A percentile compares a stretch with the other conserved stretches of the same genome.
Conservation (phyloP, 2,329 filamentous ascomycete species). For the Arthrobotrys iridis region DNA sequence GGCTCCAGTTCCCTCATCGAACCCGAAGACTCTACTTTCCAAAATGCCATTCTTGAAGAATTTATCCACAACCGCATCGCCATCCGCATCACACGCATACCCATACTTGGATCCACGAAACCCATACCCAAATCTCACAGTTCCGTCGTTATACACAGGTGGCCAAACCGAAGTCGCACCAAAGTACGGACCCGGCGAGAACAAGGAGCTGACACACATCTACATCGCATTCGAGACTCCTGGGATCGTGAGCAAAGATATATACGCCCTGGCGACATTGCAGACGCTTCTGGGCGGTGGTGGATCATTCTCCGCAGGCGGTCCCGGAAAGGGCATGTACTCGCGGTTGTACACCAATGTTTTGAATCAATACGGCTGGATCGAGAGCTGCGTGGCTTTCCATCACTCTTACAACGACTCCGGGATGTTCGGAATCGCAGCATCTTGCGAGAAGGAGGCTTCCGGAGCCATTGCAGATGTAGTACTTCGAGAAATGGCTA, state of each 20-base stretch:
- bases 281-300: conserved; percentile 96
- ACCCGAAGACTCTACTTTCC: conserved; percentile 74
- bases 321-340: conserved; percentile 99
- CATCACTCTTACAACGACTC: conserved; percentile 98
- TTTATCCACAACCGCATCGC: conserved; percentile 77
- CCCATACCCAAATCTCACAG: conserved; percentile 59
- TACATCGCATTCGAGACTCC: conserved; percentile 96
- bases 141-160: conserved; percentile 82
- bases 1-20: conserved; percentile 60
- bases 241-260: conserved; percentile 87
- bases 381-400: conserved; percentile 93
- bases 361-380: conserved; percentile 96
- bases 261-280: conserved; percentile 93
- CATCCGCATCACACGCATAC: conserved; percentile 68
- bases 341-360: conserved; percentile 97
- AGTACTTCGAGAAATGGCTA: conserved; percentile 56
- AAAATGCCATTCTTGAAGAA: conserved; percentile 91
- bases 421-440: conserved; percentile 92
- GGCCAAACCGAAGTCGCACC: conserved; percentile 70
- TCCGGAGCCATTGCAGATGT: conserved; percentile 85
- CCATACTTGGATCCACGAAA: conserved; percentile 52
- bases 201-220: conserved; percentile 77
- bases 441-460: conserved; percentile 83
- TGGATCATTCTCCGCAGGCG: conserved; percentile 94
- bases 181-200: conserved; percentile 28